Conservation (phyloP, 1,284 basidiomycete genomes). For the Chalciporus sp. region DNA sequence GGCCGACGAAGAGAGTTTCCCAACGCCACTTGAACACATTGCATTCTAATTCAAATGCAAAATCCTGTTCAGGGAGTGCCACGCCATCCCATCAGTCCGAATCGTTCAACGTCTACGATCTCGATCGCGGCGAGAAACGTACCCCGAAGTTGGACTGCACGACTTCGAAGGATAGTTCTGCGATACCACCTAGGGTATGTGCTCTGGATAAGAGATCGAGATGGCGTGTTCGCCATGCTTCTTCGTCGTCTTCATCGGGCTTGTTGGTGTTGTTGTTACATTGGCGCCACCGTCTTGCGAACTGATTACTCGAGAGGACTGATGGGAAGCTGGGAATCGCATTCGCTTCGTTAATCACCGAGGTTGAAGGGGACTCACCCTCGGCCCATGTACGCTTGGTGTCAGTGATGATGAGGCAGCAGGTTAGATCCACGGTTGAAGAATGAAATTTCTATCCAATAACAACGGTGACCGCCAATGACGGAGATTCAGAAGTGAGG, state of each 20-base stretch:
- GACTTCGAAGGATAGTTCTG: constrained; percentile 59
- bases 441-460: constrained; percentile 58
- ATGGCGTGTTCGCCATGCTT: constrained; percentile 52
- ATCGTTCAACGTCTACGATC: no score
- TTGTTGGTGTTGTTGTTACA: constrained; percentile 48
- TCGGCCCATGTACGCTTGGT: constrained; percentile 76
- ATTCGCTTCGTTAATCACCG: constrained; percentile 25
- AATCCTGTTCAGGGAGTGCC: constrained; percentile 48
- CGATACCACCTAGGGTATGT: constrained; percentile 60
- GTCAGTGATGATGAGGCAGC: constrained; percentile 68
- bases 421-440: constrained; percentile 55
- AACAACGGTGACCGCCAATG: constrained; percentile 9
- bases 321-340: constrained; percentile 11
- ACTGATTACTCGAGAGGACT: constrained; percentile 61
- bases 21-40: constrained; percentile 73
- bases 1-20: constrained; percentile 67
- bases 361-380: constrained; percentile 45
- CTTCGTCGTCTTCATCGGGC: constrained; percentile 48
- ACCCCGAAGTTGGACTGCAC: constrained; percentile 63
- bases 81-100: constrained; percentile 13
- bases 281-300: constrained; percentile 67
- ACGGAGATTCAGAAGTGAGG: neutral
- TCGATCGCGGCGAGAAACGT: constrained; percentile 8
- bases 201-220: constrained; percentile 54
- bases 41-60: constrained; percentile 61